phyloP scores from a whole-genome alignment of 2,329 filamentous ascomycete species.

The Canariomyces notabilis region DNA sequence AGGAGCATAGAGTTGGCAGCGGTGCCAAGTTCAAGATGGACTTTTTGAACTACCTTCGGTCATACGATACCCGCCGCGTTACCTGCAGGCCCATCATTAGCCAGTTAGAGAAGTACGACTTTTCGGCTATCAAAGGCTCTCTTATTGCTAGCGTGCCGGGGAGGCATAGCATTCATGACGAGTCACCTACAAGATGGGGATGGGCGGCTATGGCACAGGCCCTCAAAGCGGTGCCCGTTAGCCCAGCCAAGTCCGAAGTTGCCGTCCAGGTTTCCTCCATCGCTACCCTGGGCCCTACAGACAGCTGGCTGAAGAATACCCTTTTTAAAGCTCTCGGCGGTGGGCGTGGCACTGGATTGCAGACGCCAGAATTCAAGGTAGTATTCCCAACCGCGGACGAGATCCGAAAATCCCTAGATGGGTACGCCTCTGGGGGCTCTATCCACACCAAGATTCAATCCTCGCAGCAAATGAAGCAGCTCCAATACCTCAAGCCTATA shows the following conservation, averaged over 20 bases:
- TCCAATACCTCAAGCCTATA: slow-evolving; percentile 64
- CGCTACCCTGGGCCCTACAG: slow-evolving; percentile 66
- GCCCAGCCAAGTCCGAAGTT: slow-evolving; percentile 41
- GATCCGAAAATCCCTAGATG: slow-evolving; percentile 69
- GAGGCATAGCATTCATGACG: slow-evolving; percentile 47
- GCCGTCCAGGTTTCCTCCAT: slow-evolving; percentile 73
- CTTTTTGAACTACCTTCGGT: slow-evolving; percentile 64
- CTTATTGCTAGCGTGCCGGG: slow-evolving; percentile 77
- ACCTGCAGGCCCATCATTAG: slow-evolving; percentile 52
- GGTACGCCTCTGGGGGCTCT: slow-evolving; percentile 70
- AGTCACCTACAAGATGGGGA: slow-evolving; percentile 60
- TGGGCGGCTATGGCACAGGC: slow-evolving; percentile 64
- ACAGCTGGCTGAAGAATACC: slow-evolving; percentile 66
- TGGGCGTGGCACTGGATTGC: slow-evolving; percentile 24
- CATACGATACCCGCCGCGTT: slow-evolving; percentile 55
- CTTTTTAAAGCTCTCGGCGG: slow-evolving; percentile 49
- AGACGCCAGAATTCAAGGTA: slow-evolving; percentile 55
- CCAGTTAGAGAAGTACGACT: slow-evolving; percentile 61
- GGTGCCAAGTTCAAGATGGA: slow-evolving; percentile 72
- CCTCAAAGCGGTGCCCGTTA: slow-evolving; percentile 49
- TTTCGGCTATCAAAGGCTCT: slow-evolving; percentile 61
- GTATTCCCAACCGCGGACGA: slow-evolving; percentile 79
- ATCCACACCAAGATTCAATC: slow-evolving; percentile 79
- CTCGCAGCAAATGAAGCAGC: slow-evolving; percentile 64
- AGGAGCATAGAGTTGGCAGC: slow-evolving; percentile 44